Base-by-base conservation (phyloP, 75 land plant genomes). In the Cryptomeria japonica region DNA sequence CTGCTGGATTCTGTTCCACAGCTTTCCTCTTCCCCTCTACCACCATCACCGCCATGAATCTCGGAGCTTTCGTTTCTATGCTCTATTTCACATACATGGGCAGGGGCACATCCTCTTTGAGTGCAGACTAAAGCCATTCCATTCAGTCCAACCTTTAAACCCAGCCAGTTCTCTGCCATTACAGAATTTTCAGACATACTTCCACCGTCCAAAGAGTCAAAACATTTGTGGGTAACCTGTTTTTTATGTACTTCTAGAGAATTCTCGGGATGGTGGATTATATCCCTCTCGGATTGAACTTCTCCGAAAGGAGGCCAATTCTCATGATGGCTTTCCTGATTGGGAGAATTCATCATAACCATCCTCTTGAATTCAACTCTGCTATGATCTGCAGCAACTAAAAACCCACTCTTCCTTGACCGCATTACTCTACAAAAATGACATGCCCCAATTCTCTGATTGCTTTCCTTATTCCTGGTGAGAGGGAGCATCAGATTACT, bases 21-120 rank as follows among this genome's bases (percentile, higher is more conserved):
- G 3, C 82, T 88, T 15, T 79, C 88, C 38, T 51, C 86, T 64
- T 47, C 84, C 15, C 53, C 86, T 79, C 88, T 88, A 22, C 91
- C 83, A 14, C 85, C 84, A 6, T 83, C 86, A 19, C 68, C 39
- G 3, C 88, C 87, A 25, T n/a, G n/a, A n/a, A n/a, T n/a, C n/a
- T 88, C 87, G 19, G 87, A 76, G 4, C 87, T 76, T 19, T 83
- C 80, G n/a, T 80, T 51, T 0, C 46, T 76, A 19, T 56, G 37
- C 18, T 56, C 87, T 47, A 44, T 75, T 10, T 87, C 84, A 11
- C 77, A 70, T 4, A 58, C 87, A 22, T 13, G 85, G 42, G 31
- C 49, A 42, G 42, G 47, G 5, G 28, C n/a, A 15, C 85, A 42
- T 13, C 85, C 49, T 42, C 85, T 44, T 51, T 51, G 16, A 14